Base-by-base conservation (phyloP, 2,329 filamentous ascomycete genomes). In the Colletotrichum australisinense region DNA sequence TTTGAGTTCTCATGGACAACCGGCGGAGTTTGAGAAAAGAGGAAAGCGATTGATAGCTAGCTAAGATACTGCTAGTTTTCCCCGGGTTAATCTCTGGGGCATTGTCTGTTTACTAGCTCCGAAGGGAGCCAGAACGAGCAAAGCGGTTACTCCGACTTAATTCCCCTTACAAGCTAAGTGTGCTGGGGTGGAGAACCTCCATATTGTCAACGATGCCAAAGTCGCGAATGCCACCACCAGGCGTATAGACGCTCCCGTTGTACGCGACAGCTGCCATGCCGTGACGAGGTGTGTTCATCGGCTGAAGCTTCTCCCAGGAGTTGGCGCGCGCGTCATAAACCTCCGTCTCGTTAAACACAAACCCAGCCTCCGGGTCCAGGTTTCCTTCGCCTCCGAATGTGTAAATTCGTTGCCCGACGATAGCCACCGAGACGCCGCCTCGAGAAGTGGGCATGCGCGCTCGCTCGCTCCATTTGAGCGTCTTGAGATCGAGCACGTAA, bases 301-400 rank as follows among this genome's bases (percentile, higher is more conserved):
- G 8, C 42, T 46, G 42, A 9, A n/a, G 19, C 42, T 46, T n/a
- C 42, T 46, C 42, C 42, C 42, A 46, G 42, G 5, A 46, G 42
- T 46, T 5, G 8, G 16, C n/a, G 42, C 42, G 42, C 1, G 30
- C n/a, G 9, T 72, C 14, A n/a, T 59, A 72, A 22, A 57, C 63
- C 57, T 72, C 69, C 16, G 24, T 30, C 28, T 71, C 16, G 26
- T 67, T 55, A 5, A 67, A 71, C 8, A 67, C 28, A 2, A 55
- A 75, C 0, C 78, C 80, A 0, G 72, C 57, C 0, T 72, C 60
- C 1, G 67, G 73, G 5, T 55, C 64, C 0, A 60, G 26, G 63
- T 84, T 82, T 0, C 81, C 83, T 58, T 85, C 83, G 5, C 83
- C 84, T 1, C 83, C 83, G 65, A 85, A 79, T 0, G 79, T 78